phyloP scores from a whole-genome alignment of 805 yeast genomes.

The Cyberlindnera maritima region DNA sequence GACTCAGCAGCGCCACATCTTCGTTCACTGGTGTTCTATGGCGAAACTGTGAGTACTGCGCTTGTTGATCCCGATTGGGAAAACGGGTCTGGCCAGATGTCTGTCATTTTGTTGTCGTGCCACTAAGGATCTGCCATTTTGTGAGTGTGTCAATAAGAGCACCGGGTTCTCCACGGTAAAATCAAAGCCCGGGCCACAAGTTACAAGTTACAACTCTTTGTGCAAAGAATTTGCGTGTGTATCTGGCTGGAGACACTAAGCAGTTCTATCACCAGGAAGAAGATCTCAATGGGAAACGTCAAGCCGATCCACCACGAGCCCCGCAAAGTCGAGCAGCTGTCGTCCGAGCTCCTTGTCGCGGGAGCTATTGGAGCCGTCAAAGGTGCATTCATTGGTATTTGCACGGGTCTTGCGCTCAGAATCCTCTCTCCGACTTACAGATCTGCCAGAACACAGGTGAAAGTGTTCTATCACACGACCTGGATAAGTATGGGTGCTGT shows the following conservation, averaged over 20 bases:
- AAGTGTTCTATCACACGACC: conserved; percentile 39
- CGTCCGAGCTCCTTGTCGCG: conserved; percentile 36
- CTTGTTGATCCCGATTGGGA: neutral
- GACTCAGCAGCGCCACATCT: too few relatives aligned
- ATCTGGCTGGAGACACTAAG: too few relatives aligned
- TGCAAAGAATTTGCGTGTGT: too few relatives aligned
- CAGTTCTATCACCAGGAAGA: too few relatives aligned
- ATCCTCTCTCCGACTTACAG: conserved; percentile 35
- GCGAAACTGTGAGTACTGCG: neutral
- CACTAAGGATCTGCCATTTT: too few relatives aligned
- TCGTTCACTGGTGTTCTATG: too few relatives aligned
- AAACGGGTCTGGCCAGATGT: too few relatives aligned
- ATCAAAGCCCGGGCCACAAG: neutral
- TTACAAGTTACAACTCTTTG: too few relatives aligned
- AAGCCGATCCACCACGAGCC: conserved; percentile 39
- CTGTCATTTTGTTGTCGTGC: neutral
- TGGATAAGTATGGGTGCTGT: conserved; percentile 42
- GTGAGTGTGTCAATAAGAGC: neutral
- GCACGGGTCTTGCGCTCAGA: conserved; percentile 33
- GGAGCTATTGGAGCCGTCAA: conserved; percentile 40
- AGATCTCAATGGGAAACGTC: conserved; percentile 24
- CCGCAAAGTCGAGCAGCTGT: conserved; percentile 32
- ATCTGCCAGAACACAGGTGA: conserved; percentile 38
- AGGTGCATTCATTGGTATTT: conserved; percentile 38
- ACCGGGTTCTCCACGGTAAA: neutral